phyloP scores from a whole-genome alignment of 2,329 filamentous ascomycete genomes.

The Pleoardoris graminearum region DNA sequence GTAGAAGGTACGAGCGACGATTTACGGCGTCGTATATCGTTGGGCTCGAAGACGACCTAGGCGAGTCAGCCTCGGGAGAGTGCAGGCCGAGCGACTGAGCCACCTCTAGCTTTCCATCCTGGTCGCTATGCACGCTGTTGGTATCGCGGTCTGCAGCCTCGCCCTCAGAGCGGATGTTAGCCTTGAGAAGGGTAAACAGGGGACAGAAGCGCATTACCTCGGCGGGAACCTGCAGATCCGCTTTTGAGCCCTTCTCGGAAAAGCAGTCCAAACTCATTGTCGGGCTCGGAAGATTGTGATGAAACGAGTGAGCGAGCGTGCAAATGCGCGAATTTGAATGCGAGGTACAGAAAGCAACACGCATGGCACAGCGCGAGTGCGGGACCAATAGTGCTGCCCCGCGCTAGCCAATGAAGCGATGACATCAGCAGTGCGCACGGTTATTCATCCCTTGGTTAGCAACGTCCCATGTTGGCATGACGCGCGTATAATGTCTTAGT shows the following conservation, averaged over 20 bases:
- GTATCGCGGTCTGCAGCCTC: conserved; percentile 32
- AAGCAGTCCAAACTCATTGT: conserved; percentile 31
- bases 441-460: conserved; percentile 26
- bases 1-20: conserved; percentile 59
- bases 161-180: conserved; percentile 44
- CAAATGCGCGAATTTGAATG: conserved; percentile 2
- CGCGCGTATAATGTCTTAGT: background rate
- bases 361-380: background rate
- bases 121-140: conserved; percentile 40
- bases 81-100: background rate
- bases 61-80: conserved; percentile 9
- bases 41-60: conserved; percentile 61
- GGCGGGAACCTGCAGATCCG: conserved; percentile 19
- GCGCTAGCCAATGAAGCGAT: conserved; percentile 27
- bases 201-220: conserved; percentile 29
- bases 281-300: background rate
- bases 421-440: conserved; percentile 31
- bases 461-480: conserved; percentile 1
- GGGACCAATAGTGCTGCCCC: conserved; percentile 21
- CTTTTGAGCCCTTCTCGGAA: conserved; percentile 16
- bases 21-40: conserved; percentile 59
- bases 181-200: conserved; percentile 20
- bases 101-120: conserved; percentile 50
- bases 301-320: background rate
- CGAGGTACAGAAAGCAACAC: background rate